Conservation (phyloP, 1,139 yeast genomes). For the Yamadazyma taylorii region DNA sequence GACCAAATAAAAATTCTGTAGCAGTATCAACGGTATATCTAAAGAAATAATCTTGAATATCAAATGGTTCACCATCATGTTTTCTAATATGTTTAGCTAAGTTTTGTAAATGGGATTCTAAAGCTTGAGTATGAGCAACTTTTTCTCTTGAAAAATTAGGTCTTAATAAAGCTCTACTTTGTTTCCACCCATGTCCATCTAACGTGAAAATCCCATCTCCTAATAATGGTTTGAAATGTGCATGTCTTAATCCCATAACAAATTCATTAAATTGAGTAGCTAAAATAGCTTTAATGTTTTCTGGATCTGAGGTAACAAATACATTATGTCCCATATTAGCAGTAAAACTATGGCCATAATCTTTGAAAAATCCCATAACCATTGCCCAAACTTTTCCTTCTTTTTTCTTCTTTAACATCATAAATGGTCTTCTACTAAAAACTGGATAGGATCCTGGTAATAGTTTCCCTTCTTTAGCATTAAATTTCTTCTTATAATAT, state of each 20-base stretch:
- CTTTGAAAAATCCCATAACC: constrained; percentile 5
- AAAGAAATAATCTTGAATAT: constrained; percentile 39
- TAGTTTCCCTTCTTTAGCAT: constrained; percentile 17
- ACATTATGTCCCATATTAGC: constrained; percentile 4
- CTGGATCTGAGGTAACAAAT: constrained; percentile 27
- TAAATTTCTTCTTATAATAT: constrained; percentile 12
- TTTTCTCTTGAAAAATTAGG: constrained; percentile 59
- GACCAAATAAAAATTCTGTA: constrained; percentile 53
- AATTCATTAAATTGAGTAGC: constrained; percentile 51
- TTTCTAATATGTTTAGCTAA: constrained; percentile 32
- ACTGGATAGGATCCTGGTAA: constrained; percentile 17
- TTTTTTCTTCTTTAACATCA: constrained; percentile 13
- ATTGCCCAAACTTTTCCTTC: constrained; percentile 17
- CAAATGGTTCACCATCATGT: constrained; percentile 25
- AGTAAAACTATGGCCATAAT: constrained; percentile 5
- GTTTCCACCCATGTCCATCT: constrained; percentile 58
- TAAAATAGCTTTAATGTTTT: constrained; percentile 36
- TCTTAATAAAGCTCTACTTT: constrained; percentile 53
- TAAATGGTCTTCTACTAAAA: constrained; percentile 12
- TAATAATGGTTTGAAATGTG: constrained; percentile 41
- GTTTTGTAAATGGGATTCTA: constrained; percentile 46
- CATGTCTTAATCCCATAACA: constrained; percentile 50
- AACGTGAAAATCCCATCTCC: constrained; percentile 61
- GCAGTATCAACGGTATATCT: constrained; percentile 51
- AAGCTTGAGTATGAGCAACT: constrained; percentile 44